Evolutionary conservation across 2,329 filamentous ascomycete species (phyloP).

Genomic region (Grosmannia penicillata): DNA sequence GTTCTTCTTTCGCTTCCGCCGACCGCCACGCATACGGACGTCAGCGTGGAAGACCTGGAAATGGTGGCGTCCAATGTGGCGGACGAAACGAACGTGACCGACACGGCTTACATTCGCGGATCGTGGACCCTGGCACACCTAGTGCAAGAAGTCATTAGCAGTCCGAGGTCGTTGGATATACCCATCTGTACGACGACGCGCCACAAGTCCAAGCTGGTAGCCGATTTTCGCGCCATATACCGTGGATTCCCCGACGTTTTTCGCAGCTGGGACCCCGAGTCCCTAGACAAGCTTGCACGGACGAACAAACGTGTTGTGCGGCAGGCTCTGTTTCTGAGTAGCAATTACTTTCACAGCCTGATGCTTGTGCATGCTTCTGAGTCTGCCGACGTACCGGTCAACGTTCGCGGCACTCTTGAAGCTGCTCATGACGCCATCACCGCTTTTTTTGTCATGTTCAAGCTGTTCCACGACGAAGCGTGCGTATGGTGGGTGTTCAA

Average conservation of each 20-base stretch:
- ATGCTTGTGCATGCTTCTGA: conserved; percentile 66
- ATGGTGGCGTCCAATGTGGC: conserved; percentile 31
- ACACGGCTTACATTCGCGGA: conserved; percentile 57
- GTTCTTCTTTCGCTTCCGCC: conserved; percentile 65
- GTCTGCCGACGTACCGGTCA: conserved; percentile 46
- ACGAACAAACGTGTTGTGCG: conserved; percentile 52
- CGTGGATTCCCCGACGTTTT: conserved; percentile 59
- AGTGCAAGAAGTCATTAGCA: conserved; percentile 64
- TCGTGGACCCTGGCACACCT: conserved; percentile 70
- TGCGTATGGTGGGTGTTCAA: conserved; percentile 78
- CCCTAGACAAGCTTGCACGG: conserved; percentile 39
- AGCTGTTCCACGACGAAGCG: conserved; percentile 54
- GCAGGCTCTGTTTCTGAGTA: conserved; percentile 66
- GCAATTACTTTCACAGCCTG: conserved; percentile 70
- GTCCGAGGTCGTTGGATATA: conserved; percentile 56
- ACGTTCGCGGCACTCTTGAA: conserved; percentile 56
- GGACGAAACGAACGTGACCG: conserved; percentile 46
- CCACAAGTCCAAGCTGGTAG: conserved; percentile 55
- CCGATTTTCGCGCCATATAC: conserved; percentile 56
- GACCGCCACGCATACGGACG: conserved; percentile 65
- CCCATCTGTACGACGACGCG: conserved; percentile 54
- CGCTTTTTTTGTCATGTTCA: conserved; percentile 60
- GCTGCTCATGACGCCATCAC: conserved; percentile 62
- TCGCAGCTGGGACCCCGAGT: conserved; percentile 49
- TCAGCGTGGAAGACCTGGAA: conserved; percentile 60